phyloP scores from a whole-genome alignment of 768 basidiomycete species.

The Boletus rubropictus region DNA sequence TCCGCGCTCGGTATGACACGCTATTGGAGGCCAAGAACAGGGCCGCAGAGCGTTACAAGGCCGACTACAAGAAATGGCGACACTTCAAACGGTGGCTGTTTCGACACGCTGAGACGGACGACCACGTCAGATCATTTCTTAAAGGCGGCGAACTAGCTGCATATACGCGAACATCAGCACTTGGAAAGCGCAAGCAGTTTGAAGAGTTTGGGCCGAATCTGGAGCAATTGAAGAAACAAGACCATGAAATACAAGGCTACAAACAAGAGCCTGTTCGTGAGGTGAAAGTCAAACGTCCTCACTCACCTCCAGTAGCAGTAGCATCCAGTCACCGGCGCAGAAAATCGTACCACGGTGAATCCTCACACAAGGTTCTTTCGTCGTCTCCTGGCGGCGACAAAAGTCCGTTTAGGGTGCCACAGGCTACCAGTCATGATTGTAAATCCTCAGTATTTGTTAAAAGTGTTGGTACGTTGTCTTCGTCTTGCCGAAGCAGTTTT shows the following conservation, averaged over 20 bases:
- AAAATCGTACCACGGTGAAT: slow-evolving; percentile 16
- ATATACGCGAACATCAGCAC: slow-evolving; percentile 15
- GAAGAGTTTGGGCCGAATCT: slow-evolving; percentile 19
- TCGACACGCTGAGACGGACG: slow-evolving; percentile 29
- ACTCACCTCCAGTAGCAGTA: not conserved
- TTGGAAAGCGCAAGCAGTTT: slow-evolving; percentile 27
- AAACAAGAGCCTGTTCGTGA: slow-evolving; percentile 5
- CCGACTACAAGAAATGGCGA: slow-evolving; percentile 51
- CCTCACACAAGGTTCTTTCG: slow-evolving; percentile 5
- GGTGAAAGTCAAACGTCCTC: not conserved
- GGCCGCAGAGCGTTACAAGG: slow-evolving; percentile 42
- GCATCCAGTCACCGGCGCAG: slow-evolving; percentile 9
- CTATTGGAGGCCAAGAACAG: slow-evolving; percentile 41
- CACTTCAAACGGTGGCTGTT: slow-evolving; percentile 41
- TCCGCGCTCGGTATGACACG: slow-evolving; percentile 41
- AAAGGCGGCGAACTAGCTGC: slow-evolving; percentile 27
- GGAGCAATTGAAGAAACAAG: slow-evolving; percentile 1
- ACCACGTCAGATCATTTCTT: slow-evolving; percentile 23
- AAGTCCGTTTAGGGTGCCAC: slow-evolving; percentile 7
- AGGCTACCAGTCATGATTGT: not conserved
- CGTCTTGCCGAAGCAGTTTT: not conserved
- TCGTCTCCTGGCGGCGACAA: slow-evolving; percentile 1
- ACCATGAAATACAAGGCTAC: slow-evolving; percentile 1
- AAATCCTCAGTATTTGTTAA: not conserved
- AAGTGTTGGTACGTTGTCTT: slow-evolving; percentile 11